Conservation (phyloP, 148 eudicot species). For the Rhododendron mucronatum region DNA sequence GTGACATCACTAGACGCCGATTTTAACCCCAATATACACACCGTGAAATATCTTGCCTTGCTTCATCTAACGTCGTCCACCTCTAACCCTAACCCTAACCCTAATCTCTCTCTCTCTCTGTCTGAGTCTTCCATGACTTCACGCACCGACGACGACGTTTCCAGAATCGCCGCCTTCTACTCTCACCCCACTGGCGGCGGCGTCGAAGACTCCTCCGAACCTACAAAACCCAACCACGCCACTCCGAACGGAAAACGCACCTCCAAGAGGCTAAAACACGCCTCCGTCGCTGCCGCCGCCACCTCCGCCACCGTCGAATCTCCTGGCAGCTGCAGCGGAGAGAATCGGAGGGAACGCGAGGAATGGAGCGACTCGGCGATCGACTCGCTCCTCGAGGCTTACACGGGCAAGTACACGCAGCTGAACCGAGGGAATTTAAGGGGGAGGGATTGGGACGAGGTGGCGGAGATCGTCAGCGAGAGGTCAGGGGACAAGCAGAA, state of each 20-base stretch:
- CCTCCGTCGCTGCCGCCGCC: neutral
- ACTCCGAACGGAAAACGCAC: constrained; percentile 6
- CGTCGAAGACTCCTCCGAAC: neutral
- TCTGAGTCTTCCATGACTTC: neutral
- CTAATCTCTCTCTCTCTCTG: neutral
- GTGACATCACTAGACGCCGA: neutral
- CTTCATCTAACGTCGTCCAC: constrained; percentile 4
- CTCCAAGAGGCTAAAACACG: constrained; percentile 6
- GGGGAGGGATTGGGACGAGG: constrained; percentile 19
- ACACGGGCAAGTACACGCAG: constrained; percentile 11
- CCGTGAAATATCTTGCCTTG: neutral
- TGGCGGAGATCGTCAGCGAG: constrained; percentile 13
- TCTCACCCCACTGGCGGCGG: neutral
- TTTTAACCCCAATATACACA: neutral
- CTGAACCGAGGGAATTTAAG: constrained; percentile 5
- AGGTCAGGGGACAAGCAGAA: constrained; percentile 7
- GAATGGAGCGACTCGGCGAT: constrained; percentile 17
- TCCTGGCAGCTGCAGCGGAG: neutral
- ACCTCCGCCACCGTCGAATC: constrained; percentile 1
- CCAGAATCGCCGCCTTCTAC: constrained; percentile 2
- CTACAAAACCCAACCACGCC: neutral
- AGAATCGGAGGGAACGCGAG: constrained; percentile 11
- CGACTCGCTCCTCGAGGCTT: constrained; percentile 7
- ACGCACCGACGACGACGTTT: neutral
- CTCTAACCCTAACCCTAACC: neutral